Evolutionary conservation across 805 yeast genomes (phyloP), one percentile per base, ranked within the genome.

Genomic region (Barnettozyma wickerhamii): DNA sequence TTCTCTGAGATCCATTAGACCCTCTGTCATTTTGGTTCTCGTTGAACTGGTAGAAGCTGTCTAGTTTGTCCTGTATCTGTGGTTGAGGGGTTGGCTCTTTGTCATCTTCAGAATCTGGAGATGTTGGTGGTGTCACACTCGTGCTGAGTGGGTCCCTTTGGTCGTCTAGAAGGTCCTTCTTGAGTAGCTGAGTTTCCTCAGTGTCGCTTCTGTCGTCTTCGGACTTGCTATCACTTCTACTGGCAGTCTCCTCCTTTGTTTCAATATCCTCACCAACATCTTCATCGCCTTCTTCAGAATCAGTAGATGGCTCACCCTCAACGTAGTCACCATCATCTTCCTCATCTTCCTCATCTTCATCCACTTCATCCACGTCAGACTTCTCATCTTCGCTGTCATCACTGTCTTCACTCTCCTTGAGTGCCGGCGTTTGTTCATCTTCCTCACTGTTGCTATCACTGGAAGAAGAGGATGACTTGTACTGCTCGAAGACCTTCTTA

Each of bases 11-110:
- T 2, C 64, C 62, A 47, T 79, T 75, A 2, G 87, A 71, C 2
- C 95, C 95, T 35, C 66, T 68, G 56, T 86, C 95, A 33, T 68
- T 60, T 5, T 62, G 46, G 29, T 62, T 51, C 58, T 84, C 93
- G 56, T 78, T 77, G 24, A 82, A 60, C 42, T 68, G 74, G 57
- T 74, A 81, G 51, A 80, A 84, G 33, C 70, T 66, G 3, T 60
- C 49, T 10, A 80, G 14, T 84, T 91, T 43, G 62, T 74, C 33
- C 6, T 2, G 18, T 4, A 37, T 7, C 32, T 45, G 56, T 48
- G 27, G 63, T 60, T 24, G 56, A 13, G 35, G 51, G 10, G 60
- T 64, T 10, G 60, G 65, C 6, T 58, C 60, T 9, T 58, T 62
- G 1, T 51, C 58, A 26, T 54, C 64, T 13, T 58, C 68, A 4